These are phyloP conservation scores for Fistulifera solaris DNA, from an alignment of 108 stramenopile genomes.

Conservation along the genomic window DNA sequence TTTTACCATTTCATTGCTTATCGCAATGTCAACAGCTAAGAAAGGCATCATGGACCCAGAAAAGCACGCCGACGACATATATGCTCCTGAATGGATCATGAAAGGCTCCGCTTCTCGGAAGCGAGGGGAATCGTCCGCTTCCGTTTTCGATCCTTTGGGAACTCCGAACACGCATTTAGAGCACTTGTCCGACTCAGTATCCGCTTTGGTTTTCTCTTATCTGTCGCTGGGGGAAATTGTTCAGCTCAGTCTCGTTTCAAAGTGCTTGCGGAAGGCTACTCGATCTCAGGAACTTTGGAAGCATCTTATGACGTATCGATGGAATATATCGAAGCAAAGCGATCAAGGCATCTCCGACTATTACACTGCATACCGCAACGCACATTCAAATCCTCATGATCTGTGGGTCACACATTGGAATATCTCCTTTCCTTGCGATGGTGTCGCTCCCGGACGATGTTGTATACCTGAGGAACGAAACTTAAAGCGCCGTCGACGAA, in stretches of 20 bases:
- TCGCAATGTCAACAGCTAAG: too few relatives aligned
- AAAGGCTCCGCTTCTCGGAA: too few relatives aligned
- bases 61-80: too few relatives aligned
- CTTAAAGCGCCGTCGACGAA: neutral
- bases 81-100: too few relatives aligned
- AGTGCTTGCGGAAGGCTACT: neutral
- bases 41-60: too few relatives aligned
- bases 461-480: constrained; percentile 11
- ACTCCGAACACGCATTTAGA: neutral
- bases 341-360: constrained; percentile 18
- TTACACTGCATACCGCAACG: constrained; percentile 36
- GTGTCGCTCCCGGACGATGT: constrained; percentile 35
- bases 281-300: neutral
- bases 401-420: constrained; percentile 71
- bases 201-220: neutral
- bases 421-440: constrained; percentile 43
- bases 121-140: too few relatives aligned
- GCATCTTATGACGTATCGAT: neutral
- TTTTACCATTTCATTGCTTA: too few relatives aligned
- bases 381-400: constrained; percentile 49
- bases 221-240: neutral
- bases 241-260: constrained; percentile 1
- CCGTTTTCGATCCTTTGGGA: neutral
- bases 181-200: neutral
- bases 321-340: neutral